A percentile compares a stretch with the other conserved stretches of the same genome.
phyloP scores from a whole-genome alignment of 78 protist genomes.

The Dictyostelium brefeldianum region DNA sequence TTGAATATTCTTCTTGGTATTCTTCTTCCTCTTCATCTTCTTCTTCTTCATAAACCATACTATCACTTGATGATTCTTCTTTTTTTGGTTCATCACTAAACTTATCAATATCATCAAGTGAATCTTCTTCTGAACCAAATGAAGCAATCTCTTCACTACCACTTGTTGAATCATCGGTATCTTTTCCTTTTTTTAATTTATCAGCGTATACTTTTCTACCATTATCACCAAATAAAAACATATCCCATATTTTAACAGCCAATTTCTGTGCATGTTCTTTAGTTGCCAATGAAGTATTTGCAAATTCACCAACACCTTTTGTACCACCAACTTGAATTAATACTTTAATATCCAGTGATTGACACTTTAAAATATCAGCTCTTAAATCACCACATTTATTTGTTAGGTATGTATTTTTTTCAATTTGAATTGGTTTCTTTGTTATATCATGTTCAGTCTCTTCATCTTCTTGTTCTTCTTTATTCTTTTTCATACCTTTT shows the following conservation, averaged over 20 bases:
- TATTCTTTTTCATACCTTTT: background rate
- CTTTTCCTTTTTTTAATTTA: conserved; percentile 6
- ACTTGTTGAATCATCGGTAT: background rate
- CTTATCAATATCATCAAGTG: background rate
- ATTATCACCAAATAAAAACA: conserved; percentile 30
- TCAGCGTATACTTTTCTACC: conserved; percentile 7
- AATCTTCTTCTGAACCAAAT: background rate
- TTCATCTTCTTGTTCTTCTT: background rate
- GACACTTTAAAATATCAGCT: background rate
- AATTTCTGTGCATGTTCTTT: background rate
- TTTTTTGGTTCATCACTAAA: background rate
- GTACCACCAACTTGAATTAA: conserved; percentile 11
- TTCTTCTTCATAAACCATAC: background rate
- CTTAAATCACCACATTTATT: conserved; percentile 12
- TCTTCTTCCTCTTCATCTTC: background rate
- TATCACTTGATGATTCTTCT: background rate
- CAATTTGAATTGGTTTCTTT: background rate
- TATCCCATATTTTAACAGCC: conserved; percentile 19
- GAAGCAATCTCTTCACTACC: background rate
- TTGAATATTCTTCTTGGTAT: background rate
- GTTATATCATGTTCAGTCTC: background rate
- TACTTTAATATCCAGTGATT: background rate
- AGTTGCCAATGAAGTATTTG: background rate
- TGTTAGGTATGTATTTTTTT: conserved; percentile 8
- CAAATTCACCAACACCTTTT: conserved; percentile 3